phyloP scores from a whole-genome alignment of 2,329 filamentous ascomycete genomes.

The Beauveria pseudobassiana region DNA sequence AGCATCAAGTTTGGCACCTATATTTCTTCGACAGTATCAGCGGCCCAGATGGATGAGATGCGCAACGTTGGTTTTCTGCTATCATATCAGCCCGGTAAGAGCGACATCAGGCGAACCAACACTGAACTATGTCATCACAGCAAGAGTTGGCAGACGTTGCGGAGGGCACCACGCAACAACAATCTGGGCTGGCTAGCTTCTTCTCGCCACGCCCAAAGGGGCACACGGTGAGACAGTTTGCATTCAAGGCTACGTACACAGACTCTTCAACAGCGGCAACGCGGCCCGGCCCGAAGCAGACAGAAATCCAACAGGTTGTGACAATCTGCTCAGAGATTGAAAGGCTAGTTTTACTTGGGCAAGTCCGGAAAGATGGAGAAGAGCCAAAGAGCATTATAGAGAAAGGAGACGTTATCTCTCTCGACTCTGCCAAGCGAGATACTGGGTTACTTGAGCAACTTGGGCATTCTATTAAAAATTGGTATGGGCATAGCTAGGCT shows the following conservation, averaged over 20 bases:
- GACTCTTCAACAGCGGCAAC: constrained; percentile 49
- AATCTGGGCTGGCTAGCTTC: constrained; percentile 33
- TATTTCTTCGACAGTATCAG: constrained; percentile 78
- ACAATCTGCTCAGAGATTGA: constrained; percentile 72
- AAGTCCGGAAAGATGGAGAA: constrained; percentile 33
- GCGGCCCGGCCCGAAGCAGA: constrained; percentile 37
- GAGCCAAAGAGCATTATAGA: constrained; percentile 42
- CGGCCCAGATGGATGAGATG: constrained; percentile 65
- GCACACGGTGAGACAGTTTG: constrained; percentile 35
- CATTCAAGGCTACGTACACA: constrained; percentile 48
- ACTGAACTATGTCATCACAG: constrained; percentile 66
- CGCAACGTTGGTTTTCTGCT: constrained; percentile 82
- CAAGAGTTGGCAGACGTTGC: constrained; percentile 22
- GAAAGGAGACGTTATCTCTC: constrained; percentile 66
- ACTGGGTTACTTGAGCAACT: constrained; percentile 82
- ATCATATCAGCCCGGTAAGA: constrained; percentile 63
- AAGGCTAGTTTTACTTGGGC: constrained; percentile 49
- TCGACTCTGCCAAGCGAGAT: constrained; percentile 78
- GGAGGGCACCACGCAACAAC: constrained; percentile 17
- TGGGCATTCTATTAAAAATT: constrained; percentile 88
- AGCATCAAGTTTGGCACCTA: constrained; percentile 77
- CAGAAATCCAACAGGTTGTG: constrained; percentile 49
- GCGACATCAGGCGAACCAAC: constrained; percentile 71
- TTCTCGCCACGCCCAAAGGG: constrained; percentile 31
- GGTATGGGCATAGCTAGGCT: constrained; percentile 62